phyloP scores from a whole-genome alignment of 192 early-diverging fungal species.

The Mortierella claussenii region DNA sequence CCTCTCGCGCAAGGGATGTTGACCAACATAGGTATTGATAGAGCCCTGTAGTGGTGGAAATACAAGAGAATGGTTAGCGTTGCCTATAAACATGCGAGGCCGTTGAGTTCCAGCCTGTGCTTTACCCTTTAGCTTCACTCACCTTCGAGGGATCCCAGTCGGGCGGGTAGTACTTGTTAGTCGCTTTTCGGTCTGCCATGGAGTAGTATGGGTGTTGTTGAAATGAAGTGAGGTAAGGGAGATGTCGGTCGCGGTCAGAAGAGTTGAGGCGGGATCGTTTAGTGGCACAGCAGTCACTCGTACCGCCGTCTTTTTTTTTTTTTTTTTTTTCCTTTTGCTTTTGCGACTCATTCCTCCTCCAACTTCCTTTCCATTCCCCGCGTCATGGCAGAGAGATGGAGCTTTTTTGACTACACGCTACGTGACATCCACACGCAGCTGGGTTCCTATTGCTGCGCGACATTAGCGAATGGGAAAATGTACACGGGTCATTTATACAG shows the following conservation, averaged over 20 bases:
- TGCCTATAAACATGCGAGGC: too few relatives aligned
- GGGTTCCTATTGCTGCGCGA: conserved; percentile 18
- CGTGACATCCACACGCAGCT: conserved; percentile 25
- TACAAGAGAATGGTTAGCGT: too few relatives aligned
- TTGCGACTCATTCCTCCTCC: too few relatives aligned
- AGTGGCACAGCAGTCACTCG: not conserved
- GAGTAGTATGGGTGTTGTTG: not conserved
- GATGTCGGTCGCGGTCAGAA: not conserved
- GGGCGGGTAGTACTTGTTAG: conserved; percentile 88
- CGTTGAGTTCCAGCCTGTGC: too few relatives aligned
- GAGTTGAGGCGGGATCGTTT: not conserved
- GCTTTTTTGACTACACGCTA: conserved; percentile 24
- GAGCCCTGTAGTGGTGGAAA: conserved; percentile 66
- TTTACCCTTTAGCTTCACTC: not conserved
- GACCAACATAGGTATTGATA: conserved; percentile 86
- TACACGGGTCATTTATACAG: conserved; percentile 46
- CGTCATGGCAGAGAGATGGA: conserved; percentile 28
- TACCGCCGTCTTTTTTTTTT: too few relatives aligned
- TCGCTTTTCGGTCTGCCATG: conserved; percentile 59
- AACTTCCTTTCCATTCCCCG: not conserved
- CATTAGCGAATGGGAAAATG: conserved; percentile 19
- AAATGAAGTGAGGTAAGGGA: not conserved
- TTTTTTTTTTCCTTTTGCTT: not conserved
- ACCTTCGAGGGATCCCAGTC: conserved; percentile 94
- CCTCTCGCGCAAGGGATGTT: conserved; percentile 88